Base-by-base conservation (phyloP, 1,284 basidiomycete genomes). In the Sutorius eximius region DNA sequence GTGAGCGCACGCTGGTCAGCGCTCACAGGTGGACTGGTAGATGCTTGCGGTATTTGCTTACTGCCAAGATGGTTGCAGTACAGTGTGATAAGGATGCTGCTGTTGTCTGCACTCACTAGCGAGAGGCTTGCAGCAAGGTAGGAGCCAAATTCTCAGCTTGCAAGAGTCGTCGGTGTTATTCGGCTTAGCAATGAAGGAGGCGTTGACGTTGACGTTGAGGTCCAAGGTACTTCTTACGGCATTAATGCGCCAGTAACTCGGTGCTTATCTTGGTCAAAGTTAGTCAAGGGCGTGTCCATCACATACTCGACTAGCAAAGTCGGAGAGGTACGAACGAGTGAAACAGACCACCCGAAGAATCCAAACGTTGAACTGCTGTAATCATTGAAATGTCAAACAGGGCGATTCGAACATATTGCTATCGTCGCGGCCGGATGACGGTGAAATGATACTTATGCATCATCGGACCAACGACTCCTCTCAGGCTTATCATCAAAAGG, bases 401-500 rank as follows among this genome's bases (percentile, higher is more conserved):
- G 16, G 3, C 5, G 22, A 24, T n/a, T n/a, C n/a, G 22, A 5
- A 5, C 36, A n/a, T 37, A 37, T 18, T 5, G 15, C n/a, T 37
- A 4, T n/a, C 36, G 36, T 37, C 11, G n/a, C 4, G 10, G n/a
- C 11, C 36, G 24, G 24, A 6, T 27, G 24, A 27, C 24, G 24
- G 24, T 27, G 24, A 27, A 10, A 13, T n/a, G n/a, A n/a, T 7
- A 46, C 1, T 11, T n/a, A 47, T n/a, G 33, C 22, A 16, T 53
- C n/a, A 29, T 13, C 46, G n/a, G 5, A 20, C 11, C 15, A 47
- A 60, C 22, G 20, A 33, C 45, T 45, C 48, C 48, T 32, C 40
- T 57, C 49, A 6, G n/a, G 32, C 20, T 45, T 34, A 43, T 36
- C 50, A 43, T 36, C 50, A 45, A 46, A 37, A 37, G 32, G 56